Base-by-base conservation (phyloP, 768 basidiomycete species). In the Lentinula boryana region DNA sequence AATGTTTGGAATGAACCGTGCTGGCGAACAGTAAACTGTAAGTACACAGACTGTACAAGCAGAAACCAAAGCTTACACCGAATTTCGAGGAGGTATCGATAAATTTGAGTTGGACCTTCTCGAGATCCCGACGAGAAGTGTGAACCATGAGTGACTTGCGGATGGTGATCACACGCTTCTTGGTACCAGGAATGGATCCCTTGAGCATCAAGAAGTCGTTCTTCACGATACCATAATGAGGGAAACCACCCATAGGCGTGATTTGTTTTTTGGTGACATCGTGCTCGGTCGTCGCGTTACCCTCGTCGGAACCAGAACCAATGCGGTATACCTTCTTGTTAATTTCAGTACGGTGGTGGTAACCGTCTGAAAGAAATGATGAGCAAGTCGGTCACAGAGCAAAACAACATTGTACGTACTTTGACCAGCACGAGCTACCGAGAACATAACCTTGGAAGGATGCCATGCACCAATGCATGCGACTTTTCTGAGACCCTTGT, bases 381-480 rank as follows among this genome's bases (percentile, higher is more conserved):
- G 31, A 27, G 51, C 48, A 53, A 12, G 16, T 15, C 18, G 27
- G 31, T 52, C 36, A 49, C 2, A 48, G 54, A 38, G 35, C 56
- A 27, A 18, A 5, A 56, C 53, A 43, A 71, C 18, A 1, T 0
- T 46, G 4, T 62, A 82, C 93, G 68, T 75, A 93, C 91, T 92
- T 90, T 98, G 96, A 92, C 97, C 97, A 68, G 97, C 95, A 83
- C 97, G 95, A 63, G 95, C 97, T 69, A 99, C 97, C n/a, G 95
- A 95, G 87, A 94, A 98, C 96, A 98, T 98, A 85, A 99, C 97
- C 80, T 96, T 97, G 70, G 89, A 90, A 74, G 94, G 95, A 84
- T 96, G 94, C 93, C 93, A 96, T 73, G 94, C 95, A 78, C 94
- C 94, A 67, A 95, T 95, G 84, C 94, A 96, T 72, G 96, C 96